Evolutionary conservation across 2,329 filamentous ascomycete genomes (phyloP).

Genomic region (Phialophora chinensis): DNA sequence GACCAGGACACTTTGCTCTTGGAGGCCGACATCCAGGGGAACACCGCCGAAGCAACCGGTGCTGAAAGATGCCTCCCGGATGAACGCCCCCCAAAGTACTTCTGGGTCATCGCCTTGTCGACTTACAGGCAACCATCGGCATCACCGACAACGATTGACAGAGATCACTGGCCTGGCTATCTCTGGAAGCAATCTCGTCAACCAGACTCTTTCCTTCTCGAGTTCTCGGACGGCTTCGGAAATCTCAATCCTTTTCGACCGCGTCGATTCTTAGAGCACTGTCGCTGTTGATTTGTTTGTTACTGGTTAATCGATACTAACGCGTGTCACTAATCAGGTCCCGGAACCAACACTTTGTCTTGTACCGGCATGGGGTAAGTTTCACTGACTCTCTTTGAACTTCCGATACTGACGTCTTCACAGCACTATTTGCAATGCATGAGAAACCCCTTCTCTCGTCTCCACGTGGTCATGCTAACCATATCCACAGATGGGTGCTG

Average conservation of each 20-base stretch:
- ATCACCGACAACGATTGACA: background rate
- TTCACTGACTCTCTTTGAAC: background rate
- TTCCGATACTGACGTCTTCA: background rate
- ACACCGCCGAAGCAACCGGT: background rate
- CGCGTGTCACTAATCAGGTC: constrained; percentile 51
- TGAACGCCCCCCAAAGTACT: background rate
- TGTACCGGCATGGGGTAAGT: constrained; percentile 77
- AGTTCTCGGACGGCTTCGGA: background rate
- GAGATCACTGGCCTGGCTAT: background rate
- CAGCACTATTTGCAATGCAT: background rate
- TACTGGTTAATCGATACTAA: constrained; percentile 43
- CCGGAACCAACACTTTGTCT: constrained; percentile 75
- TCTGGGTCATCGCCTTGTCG: too few species aligned
- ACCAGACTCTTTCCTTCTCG: background rate
- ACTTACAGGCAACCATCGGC: background rate
- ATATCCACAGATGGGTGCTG: constrained; percentile 46
- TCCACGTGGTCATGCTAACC: constrained; percentile 3
- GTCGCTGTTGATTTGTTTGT: background rate
- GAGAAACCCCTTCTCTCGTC: background rate
- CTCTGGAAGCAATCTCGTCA: background rate
- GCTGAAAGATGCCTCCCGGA: background rate
- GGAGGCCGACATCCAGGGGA: background rate
- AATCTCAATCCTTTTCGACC: background rate
- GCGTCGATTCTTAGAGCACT: background rate
- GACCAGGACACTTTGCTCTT: background rate